A percentile compares a stretch with the other conserved stretches of the same genome.
Conservation (phyloP, 108 stramenopile species). For the Cafeteria roenbergensis region DNA sequence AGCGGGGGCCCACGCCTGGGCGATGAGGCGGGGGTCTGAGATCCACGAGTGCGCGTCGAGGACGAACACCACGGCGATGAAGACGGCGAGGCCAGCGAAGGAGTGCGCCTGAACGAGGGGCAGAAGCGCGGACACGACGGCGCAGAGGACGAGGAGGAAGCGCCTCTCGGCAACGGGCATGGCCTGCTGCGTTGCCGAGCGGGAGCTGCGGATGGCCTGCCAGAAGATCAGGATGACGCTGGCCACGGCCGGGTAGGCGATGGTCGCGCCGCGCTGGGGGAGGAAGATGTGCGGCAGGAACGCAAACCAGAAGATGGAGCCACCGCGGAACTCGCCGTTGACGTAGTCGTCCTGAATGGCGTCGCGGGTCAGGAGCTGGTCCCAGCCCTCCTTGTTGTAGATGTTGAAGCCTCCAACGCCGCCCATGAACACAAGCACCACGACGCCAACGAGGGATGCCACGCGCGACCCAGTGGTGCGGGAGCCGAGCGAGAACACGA, state of each 20-base stretch:
- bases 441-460: not conserved
- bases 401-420: constrained; percentile 2
- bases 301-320: constrained; percentile 6
- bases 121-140: not conserved
- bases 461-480: not conserved
- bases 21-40: not conserved
- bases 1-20: not conserved
- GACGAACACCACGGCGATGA: not conserved
- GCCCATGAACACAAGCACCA: not conserved
- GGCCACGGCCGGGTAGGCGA: not conserved
- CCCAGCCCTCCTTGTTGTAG: not conserved
- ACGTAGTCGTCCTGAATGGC: constrained; percentile 7
- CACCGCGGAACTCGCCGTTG: not conserved
- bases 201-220: not conserved
- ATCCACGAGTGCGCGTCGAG: not conserved
- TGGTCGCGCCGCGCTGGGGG: constrained; percentile 3
- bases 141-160: not conserved
- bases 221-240: not conserved
- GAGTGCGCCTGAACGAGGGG: constrained; percentile 6
- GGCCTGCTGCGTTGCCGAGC: not conserved
- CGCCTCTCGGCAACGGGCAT: not conserved
- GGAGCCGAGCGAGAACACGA: not conserved
- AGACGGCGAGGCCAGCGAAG: not conserved
- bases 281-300: constrained; percentile 2
- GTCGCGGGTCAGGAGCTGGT: constrained; percentile 1